Percentiles rank a stretch among this genome's conserved stretches.
Conservation (phyloP, 139 green algal genomes). For the Closterium sp. region DNA sequence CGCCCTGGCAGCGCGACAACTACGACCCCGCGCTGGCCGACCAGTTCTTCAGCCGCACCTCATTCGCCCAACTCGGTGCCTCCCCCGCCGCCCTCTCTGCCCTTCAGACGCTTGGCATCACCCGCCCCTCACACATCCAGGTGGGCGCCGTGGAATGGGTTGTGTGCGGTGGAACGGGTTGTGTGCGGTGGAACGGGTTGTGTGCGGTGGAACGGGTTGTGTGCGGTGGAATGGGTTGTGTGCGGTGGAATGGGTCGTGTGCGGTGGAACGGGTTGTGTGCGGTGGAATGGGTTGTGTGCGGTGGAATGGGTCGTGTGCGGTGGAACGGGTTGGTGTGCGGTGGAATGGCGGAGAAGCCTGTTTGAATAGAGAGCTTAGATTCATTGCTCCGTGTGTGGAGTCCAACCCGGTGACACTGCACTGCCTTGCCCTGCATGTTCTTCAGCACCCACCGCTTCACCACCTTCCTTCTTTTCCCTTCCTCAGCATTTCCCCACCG, state of each 20-base stretch:
- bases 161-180: neutral
- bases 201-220: neutral
- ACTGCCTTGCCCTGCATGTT: too few relatives aligned
- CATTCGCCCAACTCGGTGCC: slow-evolving; percentile 25
- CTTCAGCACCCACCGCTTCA: too few relatives aligned
- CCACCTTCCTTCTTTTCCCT: too few relatives aligned
- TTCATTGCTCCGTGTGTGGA: too few relatives aligned
- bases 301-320: too few relatives aligned
- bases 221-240: neutral
- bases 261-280: too few relatives aligned
- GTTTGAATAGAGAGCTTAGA: too few relatives aligned
- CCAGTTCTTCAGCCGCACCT: slow-evolving; percentile 41
- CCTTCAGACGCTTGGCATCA: slow-evolving; percentile 25
- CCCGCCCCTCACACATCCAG: slow-evolving; percentile 42
- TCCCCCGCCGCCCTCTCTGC: slow-evolving; percentile 4
- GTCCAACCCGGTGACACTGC: too few relatives aligned
- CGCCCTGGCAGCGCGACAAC: neutral
- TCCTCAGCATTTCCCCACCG: too few relatives aligned
- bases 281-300: too few relatives aligned
- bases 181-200: neutral
- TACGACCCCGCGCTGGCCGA: slow-evolving; percentile 28
- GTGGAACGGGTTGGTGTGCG: too few relatives aligned
- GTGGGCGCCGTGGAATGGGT: neutral
- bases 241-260: neutral
- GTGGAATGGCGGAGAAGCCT: too few relatives aligned